Conservation (phyloP, 495 filamentous ascomycete species). For the Aspergillus saccharolyticus region DNA sequence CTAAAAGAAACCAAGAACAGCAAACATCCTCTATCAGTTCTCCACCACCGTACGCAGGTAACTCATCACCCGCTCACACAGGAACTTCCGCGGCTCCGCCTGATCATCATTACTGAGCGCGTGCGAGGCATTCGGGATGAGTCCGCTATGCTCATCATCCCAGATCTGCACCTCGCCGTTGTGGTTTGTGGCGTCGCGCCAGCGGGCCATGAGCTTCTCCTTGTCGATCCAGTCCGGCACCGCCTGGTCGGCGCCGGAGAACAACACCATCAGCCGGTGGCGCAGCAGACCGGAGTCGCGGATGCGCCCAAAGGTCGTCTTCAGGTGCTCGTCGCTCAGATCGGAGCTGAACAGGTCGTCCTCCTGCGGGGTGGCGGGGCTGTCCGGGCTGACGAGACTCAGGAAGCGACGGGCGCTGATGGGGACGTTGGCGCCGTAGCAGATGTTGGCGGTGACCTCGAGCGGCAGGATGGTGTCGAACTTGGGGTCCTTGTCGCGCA, state of each 20-base stretch:
- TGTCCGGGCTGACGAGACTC: conserved; percentile 53
- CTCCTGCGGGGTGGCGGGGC: conserved; percentile 51
- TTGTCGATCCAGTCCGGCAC: conserved; percentile 63
- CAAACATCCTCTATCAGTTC: conserved; percentile 1
- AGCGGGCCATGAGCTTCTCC: conserved; percentile 53
- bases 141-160: conserved; percentile 34
- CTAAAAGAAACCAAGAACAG: no score
- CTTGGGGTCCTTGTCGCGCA: conserved; percentile 10
- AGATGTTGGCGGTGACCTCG: conserved; percentile 30
- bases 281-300: conserved; percentile 49
- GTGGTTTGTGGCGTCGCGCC: conserved; percentile 53
- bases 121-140: conserved; percentile 44
- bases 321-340: conserved; percentile 53
- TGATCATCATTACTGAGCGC: conserved; percentile 44
- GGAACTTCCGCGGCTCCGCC: conserved; percentile 34
- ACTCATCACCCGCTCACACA: conserved; percentile 31
- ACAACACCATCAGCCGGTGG: conserved; percentile 44
- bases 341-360: conserved; percentile 89
- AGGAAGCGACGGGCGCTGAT: conserved; percentile 62
- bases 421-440: conserved; percentile 41
- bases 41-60: background rate
- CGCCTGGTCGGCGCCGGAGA: conserved; percentile 65
- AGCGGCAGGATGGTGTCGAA: conserved; percentile 35
- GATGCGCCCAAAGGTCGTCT: conserved; percentile 58
- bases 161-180: conserved; percentile 24